A percentile compares a stretch with the other conserved stretches of the same genome.
These are phyloP conservation scores for Ophiorrhiza pumila DNA, from an alignment of 257 asterid genomes.

Conservation along the genomic window DNA sequence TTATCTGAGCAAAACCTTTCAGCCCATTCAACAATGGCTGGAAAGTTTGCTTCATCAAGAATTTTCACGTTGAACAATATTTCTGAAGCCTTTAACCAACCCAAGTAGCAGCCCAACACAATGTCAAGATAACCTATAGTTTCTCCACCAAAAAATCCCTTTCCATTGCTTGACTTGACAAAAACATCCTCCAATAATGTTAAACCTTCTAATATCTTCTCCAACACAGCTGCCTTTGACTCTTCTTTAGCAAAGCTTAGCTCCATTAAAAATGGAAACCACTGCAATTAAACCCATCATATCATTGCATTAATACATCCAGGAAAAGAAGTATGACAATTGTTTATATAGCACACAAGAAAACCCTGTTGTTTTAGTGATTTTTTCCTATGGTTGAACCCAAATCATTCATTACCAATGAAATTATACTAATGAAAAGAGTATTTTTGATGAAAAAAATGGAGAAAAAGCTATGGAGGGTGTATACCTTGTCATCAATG, in stretches of 20 bases:
- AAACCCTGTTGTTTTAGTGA: too few species aligned
- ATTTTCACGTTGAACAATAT: slow-evolving; percentile 1
- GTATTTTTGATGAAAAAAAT: too few species aligned
- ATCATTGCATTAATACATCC: neutral
- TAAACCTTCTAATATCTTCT: slow-evolving; percentile 26
- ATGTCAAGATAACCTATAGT: slow-evolving; percentile 37
- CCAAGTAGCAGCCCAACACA: slow-evolving; percentile 30
- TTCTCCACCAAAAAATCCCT: slow-evolving; percentile 38
- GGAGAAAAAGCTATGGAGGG: neutral
- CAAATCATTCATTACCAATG: too few species aligned
- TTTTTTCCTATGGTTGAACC: too few species aligned
- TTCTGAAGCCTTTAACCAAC: slow-evolving; percentile 27
- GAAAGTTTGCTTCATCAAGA: slow-evolving; percentile 33
- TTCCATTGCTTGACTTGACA: slow-evolving; percentile 30
- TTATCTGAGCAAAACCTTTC: slow-evolving; percentile 8
- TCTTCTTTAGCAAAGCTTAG: slow-evolving; percentile 21
- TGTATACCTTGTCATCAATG: slow-evolving; percentile 42
- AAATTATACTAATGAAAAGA: too few species aligned
- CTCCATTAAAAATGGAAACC: slow-evolving; percentile 17
- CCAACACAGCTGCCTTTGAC: slow-evolving; percentile 13
- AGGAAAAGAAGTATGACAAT: too few species aligned
- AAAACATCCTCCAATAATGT: slow-evolving; percentile 38
- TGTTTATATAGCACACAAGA: too few species aligned
- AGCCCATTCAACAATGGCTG: slow-evolving; percentile 17
- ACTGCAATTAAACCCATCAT: slow-evolving; percentile 22